Evolutionary conservation across 345 rosid species (phyloP).

Genomic region (Geranium rotundifolium): DNA sequence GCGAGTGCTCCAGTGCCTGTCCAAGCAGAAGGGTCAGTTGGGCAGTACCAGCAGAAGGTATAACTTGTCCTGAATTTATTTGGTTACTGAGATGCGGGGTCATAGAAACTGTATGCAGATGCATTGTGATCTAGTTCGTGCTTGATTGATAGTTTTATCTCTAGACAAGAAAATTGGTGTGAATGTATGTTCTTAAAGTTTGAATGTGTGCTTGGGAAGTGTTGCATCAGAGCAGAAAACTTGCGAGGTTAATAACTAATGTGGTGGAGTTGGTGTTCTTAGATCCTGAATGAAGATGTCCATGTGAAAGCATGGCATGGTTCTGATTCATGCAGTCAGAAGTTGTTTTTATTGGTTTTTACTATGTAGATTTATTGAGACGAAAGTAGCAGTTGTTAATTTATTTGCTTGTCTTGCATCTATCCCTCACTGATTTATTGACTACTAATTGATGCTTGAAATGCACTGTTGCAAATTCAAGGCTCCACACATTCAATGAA

Average conservation of each 20-base stretch:
- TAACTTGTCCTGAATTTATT: background rate
- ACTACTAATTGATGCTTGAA: background rate
- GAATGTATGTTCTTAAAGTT: too few relatives aligned
- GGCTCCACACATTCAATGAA: background rate
- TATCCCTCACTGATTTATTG: background rate
- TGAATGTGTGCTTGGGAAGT: too few relatives aligned
- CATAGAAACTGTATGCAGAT: too few relatives aligned
- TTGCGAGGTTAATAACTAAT: too few relatives aligned
- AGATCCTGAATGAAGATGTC: too few relatives aligned
- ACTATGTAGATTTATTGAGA: background rate
- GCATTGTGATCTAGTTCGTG: too few relatives aligned
- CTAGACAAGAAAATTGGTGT: too few relatives aligned
- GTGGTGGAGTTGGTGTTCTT: too few relatives aligned
- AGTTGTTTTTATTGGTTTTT: background rate
- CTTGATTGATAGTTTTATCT: too few relatives aligned
- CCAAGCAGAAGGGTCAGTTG: conserved; percentile 29
- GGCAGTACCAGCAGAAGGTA: conserved; percentile 45
- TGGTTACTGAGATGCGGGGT: background rate
- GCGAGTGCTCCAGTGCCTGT: conserved; percentile 18
- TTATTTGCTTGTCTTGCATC: background rate
- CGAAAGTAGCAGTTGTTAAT: background rate
- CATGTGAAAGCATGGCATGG: too few relatives aligned
- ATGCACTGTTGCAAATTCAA: background rate
- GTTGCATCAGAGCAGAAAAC: too few relatives aligned
- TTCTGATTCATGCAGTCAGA: too few relatives aligned